Percentiles rank a stretch among this genome's conserved stretches.
phyloP scores from a whole-genome alignment of 176 grass and related monocot species.

The Calamus simplicifolius region DNA sequence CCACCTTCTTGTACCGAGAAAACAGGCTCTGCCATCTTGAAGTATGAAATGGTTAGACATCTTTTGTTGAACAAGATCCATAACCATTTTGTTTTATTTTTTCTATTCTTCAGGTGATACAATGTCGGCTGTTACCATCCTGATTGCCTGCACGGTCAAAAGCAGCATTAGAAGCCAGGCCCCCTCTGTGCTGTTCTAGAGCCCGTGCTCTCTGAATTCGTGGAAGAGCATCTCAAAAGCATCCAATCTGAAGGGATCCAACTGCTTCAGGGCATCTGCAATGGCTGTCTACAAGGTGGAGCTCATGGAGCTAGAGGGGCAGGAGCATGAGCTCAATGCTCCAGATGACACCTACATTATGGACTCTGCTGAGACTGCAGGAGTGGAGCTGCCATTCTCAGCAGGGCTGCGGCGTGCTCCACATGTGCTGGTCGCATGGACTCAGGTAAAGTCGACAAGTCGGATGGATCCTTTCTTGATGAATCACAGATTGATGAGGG shows the following conservation, averaged over 20 bases:
- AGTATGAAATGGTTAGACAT: too few species aligned
- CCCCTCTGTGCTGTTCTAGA: background rate
- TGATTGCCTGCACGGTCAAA: background rate
- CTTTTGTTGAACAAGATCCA: too few species aligned
- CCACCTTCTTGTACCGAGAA: too few species aligned
- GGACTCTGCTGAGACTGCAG: background rate
- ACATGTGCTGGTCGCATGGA: background rate
- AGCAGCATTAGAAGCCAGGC: background rate
- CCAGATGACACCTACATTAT: background rate
- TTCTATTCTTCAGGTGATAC: too few species aligned
- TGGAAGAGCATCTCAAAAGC: background rate
- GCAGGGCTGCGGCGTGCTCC: background rate
- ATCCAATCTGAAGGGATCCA: background rate
- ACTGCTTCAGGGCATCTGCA: constrained; percentile 3
- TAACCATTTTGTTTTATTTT: too few species aligned
- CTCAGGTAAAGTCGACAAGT: background rate
- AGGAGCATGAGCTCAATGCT: background rate
- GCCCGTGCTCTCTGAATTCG: background rate
- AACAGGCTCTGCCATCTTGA: too few species aligned
- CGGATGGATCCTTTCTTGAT: background rate
- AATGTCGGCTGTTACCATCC: too few species aligned
- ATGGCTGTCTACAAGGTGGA: constrained; percentile 4
- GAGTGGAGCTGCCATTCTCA: background rate
- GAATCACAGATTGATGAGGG: background rate
- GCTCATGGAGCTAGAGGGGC: background rate